A percentile compares a stretch with the other conserved stretches of the same genome.
These are phyloP conservation scores for Magnaporthiopsis poae DNA, from an alignment of 2,329 filamentous ascomycete genomes.

Conservation along the genomic window DNA sequence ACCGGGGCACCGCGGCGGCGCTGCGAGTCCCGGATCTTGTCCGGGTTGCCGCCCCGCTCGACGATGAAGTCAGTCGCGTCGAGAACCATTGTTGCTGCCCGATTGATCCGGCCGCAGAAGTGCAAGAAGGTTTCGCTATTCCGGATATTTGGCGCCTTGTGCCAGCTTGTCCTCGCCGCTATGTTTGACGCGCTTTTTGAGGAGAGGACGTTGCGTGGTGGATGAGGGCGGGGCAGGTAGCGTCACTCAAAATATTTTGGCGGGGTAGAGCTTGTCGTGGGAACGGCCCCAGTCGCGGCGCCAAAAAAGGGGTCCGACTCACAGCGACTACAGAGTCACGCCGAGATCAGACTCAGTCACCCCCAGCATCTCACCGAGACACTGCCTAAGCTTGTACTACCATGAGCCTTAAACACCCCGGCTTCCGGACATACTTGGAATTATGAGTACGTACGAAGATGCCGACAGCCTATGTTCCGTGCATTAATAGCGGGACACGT, in stretches of 20 bases:
- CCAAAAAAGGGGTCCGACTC: neutral
- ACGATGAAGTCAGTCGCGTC: slow-evolving; percentile 70
- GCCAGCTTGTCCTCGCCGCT: too few relatives aligned
- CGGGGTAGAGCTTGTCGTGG: slow-evolving; percentile 4
- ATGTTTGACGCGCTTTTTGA: neutral
- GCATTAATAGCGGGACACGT: neutral
- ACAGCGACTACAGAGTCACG: neutral
- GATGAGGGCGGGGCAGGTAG: neutral
- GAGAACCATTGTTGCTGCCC: slow-evolving; percentile 44
- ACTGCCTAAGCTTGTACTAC: neutral
- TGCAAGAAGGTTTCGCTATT: neutral
- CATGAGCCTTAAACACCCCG: neutral
- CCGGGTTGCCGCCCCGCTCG: slow-evolving; percentile 83
- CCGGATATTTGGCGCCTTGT: too few relatives aligned
- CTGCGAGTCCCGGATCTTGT: slow-evolving; percentile 87
- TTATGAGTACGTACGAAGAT: neutral
- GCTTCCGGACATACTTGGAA: neutral
- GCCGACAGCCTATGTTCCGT: neutral
- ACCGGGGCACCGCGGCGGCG: slow-evolving; percentile 67
- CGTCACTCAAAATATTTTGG: slow-evolving; percentile 6
- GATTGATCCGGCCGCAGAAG: neutral
- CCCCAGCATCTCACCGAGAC: neutral
- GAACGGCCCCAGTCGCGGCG: neutral
- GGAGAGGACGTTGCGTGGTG: neutral
- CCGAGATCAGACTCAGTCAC: neutral